These are phyloP conservation scores for Trichoderma endophyticum DNA, from an alignment of 2,329 filamentous ascomycete species.

Conservation along the genomic window DNA sequence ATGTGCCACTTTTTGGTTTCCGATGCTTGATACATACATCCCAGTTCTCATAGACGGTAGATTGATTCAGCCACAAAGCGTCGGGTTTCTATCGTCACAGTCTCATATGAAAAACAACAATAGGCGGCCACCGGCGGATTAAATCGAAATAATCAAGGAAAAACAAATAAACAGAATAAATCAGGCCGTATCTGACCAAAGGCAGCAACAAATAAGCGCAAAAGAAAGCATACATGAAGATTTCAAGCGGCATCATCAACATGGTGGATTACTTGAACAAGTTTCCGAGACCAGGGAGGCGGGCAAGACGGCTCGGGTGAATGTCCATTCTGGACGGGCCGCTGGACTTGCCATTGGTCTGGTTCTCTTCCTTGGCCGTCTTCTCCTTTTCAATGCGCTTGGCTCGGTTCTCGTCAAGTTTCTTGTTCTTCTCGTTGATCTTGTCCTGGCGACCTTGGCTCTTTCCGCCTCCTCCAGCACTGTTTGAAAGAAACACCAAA, in stretches of 20 bases:
- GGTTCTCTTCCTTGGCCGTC: conserved; percentile 33
- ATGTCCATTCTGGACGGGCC: conserved; percentile 36
- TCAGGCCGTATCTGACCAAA: neutral
- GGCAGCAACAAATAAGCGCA: neutral
- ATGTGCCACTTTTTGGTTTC: neutral
- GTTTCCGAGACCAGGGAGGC: conserved; percentile 24
- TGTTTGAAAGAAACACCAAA: conserved; percentile 31
- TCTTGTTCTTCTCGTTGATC: conserved; percentile 81
- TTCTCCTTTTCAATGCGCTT: conserved; percentile 49
- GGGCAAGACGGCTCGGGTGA: conserved; percentile 50
- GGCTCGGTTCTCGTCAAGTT: conserved; percentile 66
- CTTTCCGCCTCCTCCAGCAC: conserved; percentile 82
- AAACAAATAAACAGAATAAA: neutral
- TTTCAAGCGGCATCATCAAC: neutral
- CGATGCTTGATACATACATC: neutral
- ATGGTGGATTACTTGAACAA: neutral
- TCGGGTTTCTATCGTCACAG: neutral
- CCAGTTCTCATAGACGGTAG: neutral
- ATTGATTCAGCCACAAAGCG: neutral
- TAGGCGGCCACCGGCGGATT: neutral
- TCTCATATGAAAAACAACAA: neutral
- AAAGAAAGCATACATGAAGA: neutral
- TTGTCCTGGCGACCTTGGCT: conserved; percentile 68
- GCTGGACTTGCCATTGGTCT: conserved; percentile 23
- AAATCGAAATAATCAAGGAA: neutral